Base-by-base conservation (phyloP, 805 yeast species). In the Myxozyma monticola region DNA sequence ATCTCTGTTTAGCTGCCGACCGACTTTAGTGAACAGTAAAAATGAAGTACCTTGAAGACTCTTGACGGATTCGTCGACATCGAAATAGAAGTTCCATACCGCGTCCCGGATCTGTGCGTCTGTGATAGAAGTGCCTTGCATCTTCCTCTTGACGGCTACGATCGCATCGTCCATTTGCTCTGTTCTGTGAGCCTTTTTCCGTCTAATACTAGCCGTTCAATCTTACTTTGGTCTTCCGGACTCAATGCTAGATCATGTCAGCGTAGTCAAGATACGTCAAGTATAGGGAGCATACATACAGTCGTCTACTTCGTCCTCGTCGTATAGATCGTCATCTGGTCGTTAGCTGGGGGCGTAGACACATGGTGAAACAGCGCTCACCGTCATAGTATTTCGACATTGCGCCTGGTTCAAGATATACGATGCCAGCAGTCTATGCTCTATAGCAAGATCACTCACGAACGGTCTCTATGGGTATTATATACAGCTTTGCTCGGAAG, bases 81-180 rank as follows among this genome's bases (percentile, higher is more conserved):
- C 81, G 61, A 77, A 76, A 62, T 81, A 81, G 58, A 80, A 78
- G 56, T 71, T 71, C 76, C 83, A 83, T 9, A 85, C 69, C 0
- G 79, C 69, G 56, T 80, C 84, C 60, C 80, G 77, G 52, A 84
- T 65, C 39, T 76, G 79, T 12, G 69, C 60, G 22, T 79, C 84
- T 7, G 72, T 69, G 40, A 79, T 72, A 0, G 68, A 68, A 21
- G 77, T 71, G 29, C 73, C 68, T 12, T 52, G 59, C 2, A 64
- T 44, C 3, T 56, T 24, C 4, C 51, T 44, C 22, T 53, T 56
- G 38, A 62, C 67, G 24, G 46, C 39, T 2, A 47, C 60, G 18
- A 60, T 46, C 29, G 64, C 63, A 10, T 53, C 46, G 28, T 49
- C 48, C 45, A 62, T 50, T 35, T 62, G 60, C 40, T 56, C 62